These are phyloP conservation scores for Huiozyma sinensis DNA, from an alignment of 805 yeast species.

Conservation along the genomic window DNA sequence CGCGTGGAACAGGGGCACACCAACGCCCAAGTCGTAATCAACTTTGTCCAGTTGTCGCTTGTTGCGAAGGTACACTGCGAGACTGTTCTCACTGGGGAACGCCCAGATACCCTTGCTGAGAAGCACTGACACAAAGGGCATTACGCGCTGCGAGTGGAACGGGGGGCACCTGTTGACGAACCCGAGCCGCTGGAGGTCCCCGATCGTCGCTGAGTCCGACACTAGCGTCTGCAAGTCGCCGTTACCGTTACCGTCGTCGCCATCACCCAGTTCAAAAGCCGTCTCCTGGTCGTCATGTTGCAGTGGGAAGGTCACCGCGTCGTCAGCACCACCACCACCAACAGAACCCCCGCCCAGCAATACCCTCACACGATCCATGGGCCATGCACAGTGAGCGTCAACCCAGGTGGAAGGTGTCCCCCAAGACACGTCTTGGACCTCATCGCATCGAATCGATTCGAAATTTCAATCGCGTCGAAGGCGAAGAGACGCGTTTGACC, in stretches of 20 bases:
- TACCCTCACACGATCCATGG: constrained; percentile 12
- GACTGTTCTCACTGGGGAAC: constrained; percentile 30
- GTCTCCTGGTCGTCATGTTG: not conserved
- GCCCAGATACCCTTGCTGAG: constrained; percentile 30
- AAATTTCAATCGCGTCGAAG: not conserved
- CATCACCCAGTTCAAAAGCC: not conserved
- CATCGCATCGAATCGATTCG: not conserved
- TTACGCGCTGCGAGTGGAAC: constrained; percentile 17
- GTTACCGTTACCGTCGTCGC: not conserved
- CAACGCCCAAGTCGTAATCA: constrained; percentile 18
- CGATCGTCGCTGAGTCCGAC: constrained; percentile 21
- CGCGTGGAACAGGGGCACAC: constrained; percentile 30
- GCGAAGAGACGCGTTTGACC: too few relatives aligned
- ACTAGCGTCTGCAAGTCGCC: not conserved
- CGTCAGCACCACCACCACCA: not conserved
- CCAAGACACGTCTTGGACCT: not conserved
- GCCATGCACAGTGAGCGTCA: not conserved
- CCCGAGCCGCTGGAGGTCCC: constrained; percentile 20
- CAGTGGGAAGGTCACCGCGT: not conserved
- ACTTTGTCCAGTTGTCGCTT: constrained; percentile 19
- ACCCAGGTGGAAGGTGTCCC: too few relatives aligned
- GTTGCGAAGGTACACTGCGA: constrained; percentile 17
- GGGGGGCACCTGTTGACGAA: constrained; percentile 23
- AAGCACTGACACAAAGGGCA: constrained; percentile 27
- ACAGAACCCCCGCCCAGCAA: constrained; percentile 2